Percentiles rank a stretch among this genome's conserved stretches.
phyloP scores from a whole-genome alignment of 116 monocot species.

The Iris pallida region DNA sequence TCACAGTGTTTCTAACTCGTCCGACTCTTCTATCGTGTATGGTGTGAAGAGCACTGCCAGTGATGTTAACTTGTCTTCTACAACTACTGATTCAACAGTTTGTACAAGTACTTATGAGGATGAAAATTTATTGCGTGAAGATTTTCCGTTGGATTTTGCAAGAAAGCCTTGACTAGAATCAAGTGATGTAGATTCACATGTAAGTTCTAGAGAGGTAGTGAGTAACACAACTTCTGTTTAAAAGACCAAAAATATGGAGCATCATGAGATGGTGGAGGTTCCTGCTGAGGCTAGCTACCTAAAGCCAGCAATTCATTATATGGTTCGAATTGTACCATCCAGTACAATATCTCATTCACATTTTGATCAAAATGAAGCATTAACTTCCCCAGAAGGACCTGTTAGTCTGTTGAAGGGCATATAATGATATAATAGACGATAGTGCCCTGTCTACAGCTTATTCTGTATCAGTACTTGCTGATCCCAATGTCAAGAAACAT shows the following conservation, averaged over 20 bases:
- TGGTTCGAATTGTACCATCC: slow-evolving; percentile 16
- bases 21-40: background rate
- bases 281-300: slow-evolving; percentile 4
- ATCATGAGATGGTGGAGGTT: slow-evolving; percentile 11
- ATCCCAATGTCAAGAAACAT: slow-evolving; percentile 20
- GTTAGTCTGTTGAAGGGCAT: slow-evolving; percentile 10
- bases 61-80: slow-evolving; percentile 1
- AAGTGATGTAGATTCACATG: slow-evolving; percentile 12
- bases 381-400: slow-evolving; percentile 7
- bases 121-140: slow-evolving; percentile 13
- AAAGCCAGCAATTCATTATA: slow-evolving; percentile 6
- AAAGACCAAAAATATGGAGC: slow-evolving; percentile 20
- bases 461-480: slow-evolving; percentile 12
- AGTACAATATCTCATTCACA: slow-evolving; percentile 20
- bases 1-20: slow-evolving; percentile 11
- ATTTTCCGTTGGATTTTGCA: slow-evolving; percentile 19
- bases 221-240: slow-evolving; percentile 14
- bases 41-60: background rate
- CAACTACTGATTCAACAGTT: slow-evolving; percentile 13
- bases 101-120: slow-evolving; percentile 8
- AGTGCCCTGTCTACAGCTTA: slow-evolving; percentile 20
- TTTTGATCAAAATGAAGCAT: slow-evolving; percentile 20
- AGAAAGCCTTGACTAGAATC: slow-evolving; percentile 23
- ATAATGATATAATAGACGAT: slow-evolving; percentile 15
- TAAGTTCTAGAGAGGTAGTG: slow-evolving; percentile 10